Percentiles rank a stretch among this genome's conserved stretches.
phyloP scores from a whole-genome alignment of 805 yeast species.

The Saccharomycopsis fibuligera region DNA sequence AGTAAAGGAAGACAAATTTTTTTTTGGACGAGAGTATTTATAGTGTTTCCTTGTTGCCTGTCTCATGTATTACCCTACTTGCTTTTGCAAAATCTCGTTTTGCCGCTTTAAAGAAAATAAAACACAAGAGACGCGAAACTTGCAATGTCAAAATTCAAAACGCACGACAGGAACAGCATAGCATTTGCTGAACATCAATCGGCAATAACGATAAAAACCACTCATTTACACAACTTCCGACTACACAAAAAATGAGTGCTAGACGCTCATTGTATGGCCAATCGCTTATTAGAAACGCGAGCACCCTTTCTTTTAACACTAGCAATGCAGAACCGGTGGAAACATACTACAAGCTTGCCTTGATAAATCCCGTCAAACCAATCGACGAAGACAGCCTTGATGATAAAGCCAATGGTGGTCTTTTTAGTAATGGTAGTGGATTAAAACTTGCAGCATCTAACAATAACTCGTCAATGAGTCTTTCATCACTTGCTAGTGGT shows the following conservation, averaged over 20 bases:
- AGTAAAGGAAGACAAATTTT: background rate
- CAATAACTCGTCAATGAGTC: constrained; percentile 21
- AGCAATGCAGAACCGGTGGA: constrained; percentile 21
- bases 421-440: constrained; percentile 24
- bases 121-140: background rate
- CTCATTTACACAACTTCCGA: no score
- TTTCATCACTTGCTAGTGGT: constrained; percentile 2
- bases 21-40: background rate
- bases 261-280: constrained; percentile 29
- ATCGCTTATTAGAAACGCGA: constrained; percentile 26
- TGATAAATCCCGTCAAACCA: constrained; percentile 30
- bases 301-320: constrained; percentile 22
- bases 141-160: background rate
- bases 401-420: constrained; percentile 23
- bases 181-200: no score
- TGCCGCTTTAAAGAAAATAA: no score
- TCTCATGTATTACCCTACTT: background rate
- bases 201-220: no score
- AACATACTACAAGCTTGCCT: constrained; percentile 29
- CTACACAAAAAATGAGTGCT: constrained; percentile 19
- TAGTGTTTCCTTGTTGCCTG: background rate
- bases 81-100: no score
- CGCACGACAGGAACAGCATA: background rate
- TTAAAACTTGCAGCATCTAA: constrained; percentile 26
- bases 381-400: constrained; percentile 16